Conservation (phyloP, 805 yeast species). For the Candida xyloterini region DNA sequence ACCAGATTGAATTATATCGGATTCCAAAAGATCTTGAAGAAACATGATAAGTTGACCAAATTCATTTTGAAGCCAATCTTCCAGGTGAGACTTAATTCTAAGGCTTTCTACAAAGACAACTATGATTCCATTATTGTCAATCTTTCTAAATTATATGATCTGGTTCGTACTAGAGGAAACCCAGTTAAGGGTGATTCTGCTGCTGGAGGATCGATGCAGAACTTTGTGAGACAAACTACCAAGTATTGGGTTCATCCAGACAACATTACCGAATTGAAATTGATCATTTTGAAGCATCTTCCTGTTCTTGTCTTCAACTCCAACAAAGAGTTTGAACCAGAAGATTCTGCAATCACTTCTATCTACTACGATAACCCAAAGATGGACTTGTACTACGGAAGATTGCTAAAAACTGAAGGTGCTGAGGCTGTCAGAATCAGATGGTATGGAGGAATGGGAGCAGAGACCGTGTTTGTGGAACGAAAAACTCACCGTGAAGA, state of each 20-base stretch:
- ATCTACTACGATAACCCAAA: constrained; percentile 90
- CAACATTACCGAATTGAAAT: constrained; percentile 92
- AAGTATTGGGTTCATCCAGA: constrained; percentile 99
- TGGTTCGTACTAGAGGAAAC: constrained; percentile 93
- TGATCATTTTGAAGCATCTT: constrained; percentile 86
- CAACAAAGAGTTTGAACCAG: constrained; percentile 90
- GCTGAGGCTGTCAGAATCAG: constrained; percentile 97
- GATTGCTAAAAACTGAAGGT: constrained; percentile 95
- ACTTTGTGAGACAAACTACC: constrained; percentile 97
- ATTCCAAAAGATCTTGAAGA: constrained; percentile 92
- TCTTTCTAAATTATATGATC: constrained; percentile 82
- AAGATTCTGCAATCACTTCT: constrained; percentile 95
- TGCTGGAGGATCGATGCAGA: constrained; percentile 98
- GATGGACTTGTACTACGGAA: constrained; percentile 89
- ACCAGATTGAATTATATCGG: constrained; percentile 94
- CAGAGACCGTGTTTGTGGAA: constrained; percentile 91
- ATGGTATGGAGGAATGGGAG: constrained; percentile 98
- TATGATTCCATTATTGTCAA: constrained; percentile 87
- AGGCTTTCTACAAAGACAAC: constrained; percentile 94
- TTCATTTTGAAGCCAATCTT: constrained; percentile 86
- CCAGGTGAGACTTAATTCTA: constrained; percentile 87
- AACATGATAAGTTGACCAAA: constrained; percentile 88
- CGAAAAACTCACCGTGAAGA: constrained; percentile 98
- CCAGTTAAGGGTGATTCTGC: constrained; percentile 93
- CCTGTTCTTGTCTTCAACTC: constrained; percentile 97